Conservation (phyloP, 177 flowering plant species). For the Vitis hybrid region DNA sequence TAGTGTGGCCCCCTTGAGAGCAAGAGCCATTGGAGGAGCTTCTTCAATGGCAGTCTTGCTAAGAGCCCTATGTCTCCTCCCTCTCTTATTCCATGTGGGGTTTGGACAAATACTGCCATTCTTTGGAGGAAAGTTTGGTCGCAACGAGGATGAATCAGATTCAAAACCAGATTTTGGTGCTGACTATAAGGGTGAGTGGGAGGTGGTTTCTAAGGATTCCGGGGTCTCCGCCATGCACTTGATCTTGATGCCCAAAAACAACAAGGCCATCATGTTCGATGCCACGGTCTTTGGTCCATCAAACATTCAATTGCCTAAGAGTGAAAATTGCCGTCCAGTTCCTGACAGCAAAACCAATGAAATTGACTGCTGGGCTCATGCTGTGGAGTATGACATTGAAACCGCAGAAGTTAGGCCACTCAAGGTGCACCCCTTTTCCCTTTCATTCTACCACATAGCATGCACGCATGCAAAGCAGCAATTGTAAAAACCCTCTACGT, state of each 20-base stretch:
- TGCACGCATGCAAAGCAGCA: background rate
- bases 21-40: slow-evolving; percentile 5
- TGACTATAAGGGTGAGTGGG: slow-evolving; percentile 43
- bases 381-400: slow-evolving; percentile 44
- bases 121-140: background rate
- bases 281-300: slow-evolving; percentile 49
- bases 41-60: slow-evolving; percentile 15
- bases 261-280: slow-evolving; percentile 58
- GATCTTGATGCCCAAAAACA: slow-evolving; percentile 34
- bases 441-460: too few species aligned
- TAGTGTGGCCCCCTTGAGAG: background rate
- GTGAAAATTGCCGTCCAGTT: slow-evolving; percentile 22
- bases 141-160: background rate
- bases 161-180: slow-evolving; percentile 14
- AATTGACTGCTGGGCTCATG: slow-evolving; percentile 67
- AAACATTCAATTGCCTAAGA: slow-evolving; percentile 27
- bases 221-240: slow-evolving; percentile 69
- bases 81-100: slow-evolving; percentile 15
- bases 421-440: slow-evolving; percentile 30
- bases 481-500: too few species aligned
- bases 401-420: slow-evolving; percentile 41
- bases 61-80: slow-evolving; percentile 15
- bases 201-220: slow-evolving; percentile 29
- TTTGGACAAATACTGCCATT: background rate
- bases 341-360: background rate